Evolutionary conservation across 768 basidiomycete genomes (phyloP), one percentile per base, ranked within the genome.

Genomic region (Pleurotus tuoliensis): DNA sequence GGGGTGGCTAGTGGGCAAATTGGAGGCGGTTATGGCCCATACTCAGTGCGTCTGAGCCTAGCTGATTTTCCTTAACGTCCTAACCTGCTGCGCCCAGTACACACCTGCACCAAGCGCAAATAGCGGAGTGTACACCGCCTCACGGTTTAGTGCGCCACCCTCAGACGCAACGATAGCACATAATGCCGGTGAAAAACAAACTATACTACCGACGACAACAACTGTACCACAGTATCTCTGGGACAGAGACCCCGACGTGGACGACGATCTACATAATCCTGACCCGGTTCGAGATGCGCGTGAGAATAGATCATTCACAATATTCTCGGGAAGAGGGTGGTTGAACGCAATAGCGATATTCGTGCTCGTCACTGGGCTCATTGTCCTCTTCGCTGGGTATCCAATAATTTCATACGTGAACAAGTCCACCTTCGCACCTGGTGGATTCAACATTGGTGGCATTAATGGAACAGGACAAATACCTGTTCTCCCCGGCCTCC

Each of bases 401-500:
- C 96, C 96, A 11, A 84, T 97, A 66, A 82, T 93, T 57, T 73
- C 78, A 50, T 82, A 81, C 60, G 83, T 71, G 59, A 72, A 71
- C 37, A 71, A 71, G 56, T 68, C 66, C 8, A 56, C 66, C 15
- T 57, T 66, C 11, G 37, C 62, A 54, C 67, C 73, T 13, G 56
- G 72, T 34, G 89, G 89, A 8, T 94, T 84, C 71, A 95, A 95
- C 67, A 76, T 95, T n/a, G 95, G 94, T 16, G 90, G 90, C 3
- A 86, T 92, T 62, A 98, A 98, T 64, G 81, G 73, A 13, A 79
- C 88, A 0, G 96, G 96, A 2, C 95, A 98, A 71, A 86, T 98
- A 30, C 93, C 95, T 1, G 69, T 75, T 51, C 80, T 95, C 2
- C 78, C 84, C 3, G 80, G 82, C 56, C 69, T 94, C 57, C 88